Base-by-base conservation (phyloP, 345 rosid genomes). In the Brassica rapa region DNA sequence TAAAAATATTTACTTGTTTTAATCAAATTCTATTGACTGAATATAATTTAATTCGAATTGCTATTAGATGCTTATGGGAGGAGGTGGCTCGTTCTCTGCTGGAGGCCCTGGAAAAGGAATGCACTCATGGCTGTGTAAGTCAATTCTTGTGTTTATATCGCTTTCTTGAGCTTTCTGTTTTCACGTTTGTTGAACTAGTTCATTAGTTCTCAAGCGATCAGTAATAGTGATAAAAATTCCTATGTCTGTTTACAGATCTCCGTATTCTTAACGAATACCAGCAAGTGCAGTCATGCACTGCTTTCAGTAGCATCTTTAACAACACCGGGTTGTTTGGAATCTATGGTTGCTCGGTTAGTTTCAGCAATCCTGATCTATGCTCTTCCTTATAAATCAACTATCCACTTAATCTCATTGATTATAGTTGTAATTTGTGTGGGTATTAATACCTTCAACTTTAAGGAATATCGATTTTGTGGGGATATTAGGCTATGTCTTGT, bases 41-140 rank as follows among this genome's bases (percentile, higher is more conserved):
- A 1, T 55, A 1, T 16, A 32, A 61, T 66, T 27, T 62, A 56
- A 74, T 30, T 46, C 15, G 10, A 4, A 60, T 72, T 72, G 70
- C 63, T 23, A 81, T 66, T 66, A 95, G 99, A 88, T 93, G 93
- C 93, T 95, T 73, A 81, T 93, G 93, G 97, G 98, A 73, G 98
- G 98, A 72, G 97, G 98, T 80, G 96, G 99, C 73, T 93, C 99
- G 67, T 95, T 95, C 86, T 95, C 99, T 23, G 89, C 96, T 0
- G 97, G 99, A 23, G 98, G 99, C 57, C 99, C 99, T 8, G 99
- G 99, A 65, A 93, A 93, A 80, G 97, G 93, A 82, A 95, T 95
- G 98, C 91, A 93, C 70, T 91, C 98, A 4, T 85, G 94, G 81
- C 86, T 91, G 14, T 93, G 99, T 95, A 86, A 89, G 97, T 88